Percentiles rank a stretch among this genome's conserved stretches.
Conservation (phyloP, 768 basidiomycete genomes). For the Hirschioporus abietinus region DNA sequence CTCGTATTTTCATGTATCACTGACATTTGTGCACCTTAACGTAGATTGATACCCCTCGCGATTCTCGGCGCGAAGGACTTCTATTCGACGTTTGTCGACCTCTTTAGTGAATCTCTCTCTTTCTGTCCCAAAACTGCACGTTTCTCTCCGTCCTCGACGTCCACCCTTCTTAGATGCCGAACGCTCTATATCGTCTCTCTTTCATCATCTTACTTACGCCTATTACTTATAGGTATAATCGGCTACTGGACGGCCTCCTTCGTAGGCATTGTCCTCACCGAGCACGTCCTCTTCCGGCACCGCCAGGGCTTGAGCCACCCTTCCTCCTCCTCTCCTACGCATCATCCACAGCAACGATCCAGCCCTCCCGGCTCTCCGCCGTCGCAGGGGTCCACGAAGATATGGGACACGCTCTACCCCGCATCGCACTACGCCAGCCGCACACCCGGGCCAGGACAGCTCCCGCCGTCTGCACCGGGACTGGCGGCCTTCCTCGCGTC, state of each 20-base stretch:
- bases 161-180: no score
- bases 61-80: constrained; percentile 43
- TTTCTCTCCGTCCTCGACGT: no score
- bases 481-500: constrained; percentile 34
- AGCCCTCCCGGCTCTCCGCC: no score
- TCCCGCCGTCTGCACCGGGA: constrained; percentile 39
- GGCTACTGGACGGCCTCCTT: constrained; percentile 40
- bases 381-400: no score
- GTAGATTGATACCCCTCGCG: constrained; percentile 40
- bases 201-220: no score
- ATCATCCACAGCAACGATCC: no score
- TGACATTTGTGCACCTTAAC: no score
- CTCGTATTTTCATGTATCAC: no score
- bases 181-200: no score
- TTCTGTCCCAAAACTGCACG: not conserved
- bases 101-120: constrained; percentile 27
- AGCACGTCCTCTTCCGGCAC: constrained; percentile 42
- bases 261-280: constrained; percentile 33
- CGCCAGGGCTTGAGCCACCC: not conserved
- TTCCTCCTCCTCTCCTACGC: no score
- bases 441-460: constrained; percentile 9
- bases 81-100: constrained; percentile 38
- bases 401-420: no score
- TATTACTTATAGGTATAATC: constrained; percentile 30
- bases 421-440: no score